Conservation (phyloP, 192 early-diverging fungal genomes). For the Lobulomyces angularis region DNA sequence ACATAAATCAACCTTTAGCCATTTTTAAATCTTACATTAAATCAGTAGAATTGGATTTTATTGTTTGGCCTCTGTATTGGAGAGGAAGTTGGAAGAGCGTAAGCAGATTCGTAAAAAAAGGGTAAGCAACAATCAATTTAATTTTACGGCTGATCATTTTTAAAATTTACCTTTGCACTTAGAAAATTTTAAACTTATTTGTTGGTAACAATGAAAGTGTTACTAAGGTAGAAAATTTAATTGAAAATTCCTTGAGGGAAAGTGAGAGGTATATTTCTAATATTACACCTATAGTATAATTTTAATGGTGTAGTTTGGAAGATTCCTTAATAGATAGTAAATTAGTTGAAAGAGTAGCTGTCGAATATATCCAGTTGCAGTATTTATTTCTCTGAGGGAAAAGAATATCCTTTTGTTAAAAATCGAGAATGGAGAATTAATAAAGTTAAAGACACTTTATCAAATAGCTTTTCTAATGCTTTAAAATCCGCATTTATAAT, state of each 20-base stretch:
- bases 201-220: slow-evolving; percentile 66
- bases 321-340: slow-evolving; percentile 48
- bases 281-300: no score
- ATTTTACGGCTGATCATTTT: no score
- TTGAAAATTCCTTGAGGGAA: slow-evolving; percentile 35
- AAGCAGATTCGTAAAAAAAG: slow-evolving; percentile 57
- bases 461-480: slow-evolving; percentile 40
- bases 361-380: slow-evolving; percentile 75
- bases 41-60: no score
- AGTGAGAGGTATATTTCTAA: no score
- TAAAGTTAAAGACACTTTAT: slow-evolving; percentile 61
- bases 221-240: slow-evolving; percentile 57
- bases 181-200: slow-evolving; percentile 53
- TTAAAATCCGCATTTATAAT: slow-evolving; percentile 19
- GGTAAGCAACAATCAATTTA: slow-evolving; percentile 25
- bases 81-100: slow-evolving; percentile 46
- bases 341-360: slow-evolving; percentile 66
- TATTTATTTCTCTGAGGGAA: slow-evolving; percentile 55
- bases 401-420: slow-evolving; percentile 52
- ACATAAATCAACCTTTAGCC: slow-evolving; percentile 42
- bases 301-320: neutral
- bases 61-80: slow-evolving; percentile 37
- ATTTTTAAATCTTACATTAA: slow-evolving; percentile 46
- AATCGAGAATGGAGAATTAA: slow-evolving; percentile 61
- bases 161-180: no score